Evolutionary conservation across 2,329 filamentous ascomycete genomes (phyloP).

Genomic region (Apiospora arundinis): DNA sequence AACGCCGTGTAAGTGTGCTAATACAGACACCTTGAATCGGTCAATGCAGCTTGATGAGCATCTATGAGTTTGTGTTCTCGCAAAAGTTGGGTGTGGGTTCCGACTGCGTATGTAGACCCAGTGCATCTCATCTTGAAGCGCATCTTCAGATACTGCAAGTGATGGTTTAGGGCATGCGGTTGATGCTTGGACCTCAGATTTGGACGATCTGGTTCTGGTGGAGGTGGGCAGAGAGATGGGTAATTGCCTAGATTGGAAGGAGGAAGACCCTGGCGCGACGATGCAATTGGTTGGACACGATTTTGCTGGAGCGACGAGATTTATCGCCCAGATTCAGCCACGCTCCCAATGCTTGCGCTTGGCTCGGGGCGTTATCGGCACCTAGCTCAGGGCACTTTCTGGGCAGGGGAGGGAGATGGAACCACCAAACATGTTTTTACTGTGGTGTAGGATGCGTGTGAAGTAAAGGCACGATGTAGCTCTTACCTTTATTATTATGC

Average conservation of each 20-base stretch:
- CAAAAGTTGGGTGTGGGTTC: background rate
- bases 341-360: background rate
- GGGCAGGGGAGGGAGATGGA: background rate
- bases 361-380: background rate
- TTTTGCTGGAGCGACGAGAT: background rate
- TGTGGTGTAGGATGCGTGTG: no score
- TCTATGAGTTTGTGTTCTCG: background rate
- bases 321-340: background rate
- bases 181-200: background rate
- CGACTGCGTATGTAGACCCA: background rate
- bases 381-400: background rate
- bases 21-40: no score
- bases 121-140: background rate
- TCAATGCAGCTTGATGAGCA: no score
- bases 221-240: background rate
- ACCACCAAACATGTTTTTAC: no score
- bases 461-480: background rate
- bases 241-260: slow-evolving; percentile 13
- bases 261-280: background rate
- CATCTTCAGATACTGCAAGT: background rate
- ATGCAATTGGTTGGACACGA: background rate
- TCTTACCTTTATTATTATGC: no score
- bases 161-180: background rate
- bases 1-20: no score
- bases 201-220: background rate